A percentile compares a stretch with the other conserved stretches of the same genome.
Conservation (phyloP, 208 protist genomes). For the Novymonas esmeraldas region DNA sequence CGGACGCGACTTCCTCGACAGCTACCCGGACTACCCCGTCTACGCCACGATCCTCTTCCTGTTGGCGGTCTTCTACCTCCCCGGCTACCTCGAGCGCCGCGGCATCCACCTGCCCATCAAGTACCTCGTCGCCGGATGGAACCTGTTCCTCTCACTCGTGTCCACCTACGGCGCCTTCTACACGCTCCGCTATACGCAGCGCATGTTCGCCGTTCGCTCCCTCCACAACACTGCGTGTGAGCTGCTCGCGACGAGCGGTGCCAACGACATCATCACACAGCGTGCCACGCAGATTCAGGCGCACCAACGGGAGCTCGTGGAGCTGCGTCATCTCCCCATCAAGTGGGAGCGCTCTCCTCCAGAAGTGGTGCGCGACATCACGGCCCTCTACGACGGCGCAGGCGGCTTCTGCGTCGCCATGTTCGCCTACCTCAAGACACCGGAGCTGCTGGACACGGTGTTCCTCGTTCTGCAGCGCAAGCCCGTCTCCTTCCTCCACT, state of each 20-base stretch:
- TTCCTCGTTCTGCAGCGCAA: conserved; percentile 73
- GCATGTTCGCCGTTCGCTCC: conserved; percentile 11
- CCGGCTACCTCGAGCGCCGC: conserved; percentile 22
- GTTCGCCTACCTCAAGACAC: conserved; percentile 74
- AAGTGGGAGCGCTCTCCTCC: conserved; percentile 13
- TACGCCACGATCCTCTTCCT: conserved; percentile 31
- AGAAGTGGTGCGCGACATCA: conserved; percentile 5
- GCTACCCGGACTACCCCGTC: conserved; percentile 35
- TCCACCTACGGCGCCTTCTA: conserved; percentile 65
- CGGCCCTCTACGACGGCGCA: conserved; percentile 5
- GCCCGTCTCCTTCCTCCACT: conserved; percentile 34
- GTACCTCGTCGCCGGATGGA: conserved; percentile 72
- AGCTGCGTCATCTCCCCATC: conserved; percentile 45
- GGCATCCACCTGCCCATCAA: conserved; percentile 33
- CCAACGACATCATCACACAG: conserved; percentile 14
- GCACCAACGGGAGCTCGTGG: conserved; percentile 22
- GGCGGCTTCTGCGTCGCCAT: conserved; percentile 48
- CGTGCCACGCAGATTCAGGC: conserved; percentile 10
- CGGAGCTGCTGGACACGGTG: conserved; percentile 77
- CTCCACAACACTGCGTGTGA: conserved; percentile 21
- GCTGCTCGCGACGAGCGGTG: conserved; percentile 7
- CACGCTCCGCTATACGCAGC: conserved; percentile 33
- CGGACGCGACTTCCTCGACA: conserved; percentile 17
- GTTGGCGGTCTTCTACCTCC: conserved; percentile 30
- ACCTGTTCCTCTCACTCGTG: conserved; percentile 75